phyloP scores from a whole-genome alignment of 441 rosid genomes.

The Populus hybrid region DNA sequence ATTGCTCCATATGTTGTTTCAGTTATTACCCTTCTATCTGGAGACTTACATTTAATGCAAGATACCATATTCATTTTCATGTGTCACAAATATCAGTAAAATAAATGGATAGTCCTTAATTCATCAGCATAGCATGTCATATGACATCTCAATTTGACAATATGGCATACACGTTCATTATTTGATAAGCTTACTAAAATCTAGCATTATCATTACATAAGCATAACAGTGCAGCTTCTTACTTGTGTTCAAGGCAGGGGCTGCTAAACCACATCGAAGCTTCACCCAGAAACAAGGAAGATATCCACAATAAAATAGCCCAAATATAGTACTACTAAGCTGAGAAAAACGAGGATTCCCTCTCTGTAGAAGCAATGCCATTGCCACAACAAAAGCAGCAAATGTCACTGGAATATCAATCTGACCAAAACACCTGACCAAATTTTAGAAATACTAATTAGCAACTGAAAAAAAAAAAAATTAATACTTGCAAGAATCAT shows the following conservation, averaged over 20 bases:
- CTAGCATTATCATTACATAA: constrained; percentile 1
- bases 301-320: constrained; percentile 88
- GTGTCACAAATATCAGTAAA: not conserved
- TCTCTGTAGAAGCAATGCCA: constrained; percentile 78
- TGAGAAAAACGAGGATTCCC: constrained; percentile 92
- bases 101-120: not conserved
- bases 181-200: not conserved
- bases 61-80: not conserved
- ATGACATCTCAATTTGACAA: not conserved
- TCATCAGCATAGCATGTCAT: not conserved
- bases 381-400: constrained; percentile 83
- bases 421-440: constrained; percentile 75
- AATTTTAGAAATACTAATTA: constrained; percentile 18
- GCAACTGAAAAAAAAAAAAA: not conserved
- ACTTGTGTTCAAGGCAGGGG: constrained; percentile 82
- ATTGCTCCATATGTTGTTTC: not conserved
- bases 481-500: not conserved
- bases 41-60: not conserved
- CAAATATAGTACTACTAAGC: constrained; percentile 93
- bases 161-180: not conserved
- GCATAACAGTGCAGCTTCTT: constrained; percentile 31
- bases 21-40: not conserved
- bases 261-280: constrained; percentile 89
- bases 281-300: constrained; percentile 98
- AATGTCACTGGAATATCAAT: constrained; percentile 76